A percentile compares a stretch with the other conserved stretches of the same genome.
These are phyloP conservation scores for Petasospora fabianii DNA, from an alignment of 1,139 yeast species.

Conservation along the genomic window DNA sequence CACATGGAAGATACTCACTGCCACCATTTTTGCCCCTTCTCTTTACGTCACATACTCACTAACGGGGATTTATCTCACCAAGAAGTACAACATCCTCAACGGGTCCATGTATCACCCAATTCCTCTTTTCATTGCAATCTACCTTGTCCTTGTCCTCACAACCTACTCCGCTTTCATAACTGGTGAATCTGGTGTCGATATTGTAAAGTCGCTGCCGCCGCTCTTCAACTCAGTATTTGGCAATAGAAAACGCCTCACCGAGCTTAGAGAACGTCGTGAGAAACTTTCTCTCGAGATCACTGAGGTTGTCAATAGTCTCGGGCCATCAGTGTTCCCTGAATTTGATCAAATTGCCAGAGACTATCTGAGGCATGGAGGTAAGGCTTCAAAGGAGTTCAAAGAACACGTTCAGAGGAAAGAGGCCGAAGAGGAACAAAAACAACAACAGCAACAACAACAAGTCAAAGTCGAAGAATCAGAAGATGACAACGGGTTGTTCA, in stretches of 20 bases:
- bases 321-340: conserved; percentile 64
- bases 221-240: conserved; percentile 51
- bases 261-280: conserved; percentile 46
- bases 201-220: conserved; percentile 65
- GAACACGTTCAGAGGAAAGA: no score
- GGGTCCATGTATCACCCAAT: conserved; percentile 23
- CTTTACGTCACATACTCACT: conserved; percentile 62
- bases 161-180: conserved; percentile 68
- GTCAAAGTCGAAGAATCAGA: no score
- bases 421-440: no score
- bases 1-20: conserved; percentile 72
- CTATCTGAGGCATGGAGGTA: conserved; percentile 2
- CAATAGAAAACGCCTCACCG: conserved; percentile 41
- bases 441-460: no score
- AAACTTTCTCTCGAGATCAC: conserved; percentile 52
- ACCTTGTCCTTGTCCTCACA: conserved; percentile 49
- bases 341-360: conserved; percentile 26
- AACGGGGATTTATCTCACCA: conserved; percentile 45
- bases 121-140: conserved; percentile 38
- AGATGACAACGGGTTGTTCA: neutral
- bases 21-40: conserved; percentile 65
- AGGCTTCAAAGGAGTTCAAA: neutral
- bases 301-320: conserved; percentile 54
- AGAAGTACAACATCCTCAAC: conserved; percentile 25
- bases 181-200: conserved; percentile 76